Percentiles rank a stretch among this genome's conserved stretches.
These are phyloP conservation scores for Barbatosphaeria neglecta DNA, from an alignment of 495 filamentous ascomycete genomes.

Conservation along the genomic window DNA sequence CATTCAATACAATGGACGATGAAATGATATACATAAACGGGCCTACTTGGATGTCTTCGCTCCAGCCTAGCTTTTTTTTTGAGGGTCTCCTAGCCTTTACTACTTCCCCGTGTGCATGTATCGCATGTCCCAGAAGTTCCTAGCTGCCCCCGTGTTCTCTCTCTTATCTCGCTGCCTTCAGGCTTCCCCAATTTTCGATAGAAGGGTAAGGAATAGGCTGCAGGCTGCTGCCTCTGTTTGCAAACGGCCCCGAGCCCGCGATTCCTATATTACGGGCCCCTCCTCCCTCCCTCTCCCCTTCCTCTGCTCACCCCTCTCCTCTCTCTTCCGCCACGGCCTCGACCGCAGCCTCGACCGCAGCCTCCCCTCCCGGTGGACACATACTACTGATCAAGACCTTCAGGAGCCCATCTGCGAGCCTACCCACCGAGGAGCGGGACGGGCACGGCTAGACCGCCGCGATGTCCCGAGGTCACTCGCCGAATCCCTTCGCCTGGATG, in stretches of 20 bases:
- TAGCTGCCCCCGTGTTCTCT: too few species aligned
- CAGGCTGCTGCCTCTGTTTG: background rate
- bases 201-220: too few species aligned
- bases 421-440: background rate
- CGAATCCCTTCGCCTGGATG: background rate
- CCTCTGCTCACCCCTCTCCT: background rate
- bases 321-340: background rate
- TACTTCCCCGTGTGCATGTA: background rate
- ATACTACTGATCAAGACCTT: background rate
- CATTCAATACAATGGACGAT: conserved; percentile 8
- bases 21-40: background rate
- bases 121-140: background rate
- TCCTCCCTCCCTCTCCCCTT: background rate
- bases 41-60: background rate
- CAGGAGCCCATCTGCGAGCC: too few species aligned
- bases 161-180: too few species aligned
- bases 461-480: background rate
- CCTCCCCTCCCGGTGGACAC: too few species aligned
- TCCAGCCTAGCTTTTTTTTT: background rate
- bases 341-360: background rate
- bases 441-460: background rate
- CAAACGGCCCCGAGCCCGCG: background rate
- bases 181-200: background rate
- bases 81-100: background rate
- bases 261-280: background rate